phyloP scores from a whole-genome alignment of 1,284 basidiomycete genomes.

The Puccinia coronata region DNA sequence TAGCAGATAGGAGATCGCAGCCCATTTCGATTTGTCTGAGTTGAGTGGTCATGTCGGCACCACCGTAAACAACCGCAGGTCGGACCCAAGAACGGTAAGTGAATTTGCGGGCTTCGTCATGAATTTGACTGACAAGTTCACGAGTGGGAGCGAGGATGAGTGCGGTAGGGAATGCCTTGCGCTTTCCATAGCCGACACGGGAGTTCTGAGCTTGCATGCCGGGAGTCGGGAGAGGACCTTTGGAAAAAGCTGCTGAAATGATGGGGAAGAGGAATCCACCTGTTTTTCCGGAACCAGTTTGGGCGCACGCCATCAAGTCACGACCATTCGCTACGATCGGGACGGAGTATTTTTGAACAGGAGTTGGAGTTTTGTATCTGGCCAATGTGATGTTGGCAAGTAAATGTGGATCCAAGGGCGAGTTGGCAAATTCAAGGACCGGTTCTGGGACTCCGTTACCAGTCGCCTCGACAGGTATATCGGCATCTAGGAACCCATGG shows the following conservation, averaged over 20 bases:
- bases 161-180: conserved; percentile 90
- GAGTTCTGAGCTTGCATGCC: conserved; percentile 58
- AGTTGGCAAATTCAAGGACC: conserved; percentile 78
- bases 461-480: conserved; percentile 98
- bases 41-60: conserved; percentile 95
- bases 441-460: conserved; percentile 94
- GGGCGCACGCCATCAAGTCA: conserved; percentile 94
- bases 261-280: conserved; percentile 99
- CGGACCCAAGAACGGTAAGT: conserved; percentile 99
- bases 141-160: conserved; percentile 96
- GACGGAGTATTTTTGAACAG: conserved; percentile 99
- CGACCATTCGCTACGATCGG: conserved; percentile 88
- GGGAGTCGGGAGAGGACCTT: conserved; percentile 74
- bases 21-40: conserved; percentile 92
- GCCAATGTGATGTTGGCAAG: conserved; percentile 92
- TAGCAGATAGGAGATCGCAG: conserved; percentile 94
- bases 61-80: conserved; percentile 98
- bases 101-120: conserved; percentile 98
- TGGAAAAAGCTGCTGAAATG: conserved; percentile 85
- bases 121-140: conserved; percentile 98
- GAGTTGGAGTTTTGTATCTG: conserved; percentile 91
- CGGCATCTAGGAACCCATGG: conserved; percentile 66
- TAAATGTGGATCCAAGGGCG: conserved; percentile 88
- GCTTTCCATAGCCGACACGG: conserved; percentile 66
- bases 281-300: conserved; percentile 99